Evolutionary conservation across 495 filamentous ascomycete genomes (phyloP).

Genomic region (Venustampulla echinocandica): DNA sequence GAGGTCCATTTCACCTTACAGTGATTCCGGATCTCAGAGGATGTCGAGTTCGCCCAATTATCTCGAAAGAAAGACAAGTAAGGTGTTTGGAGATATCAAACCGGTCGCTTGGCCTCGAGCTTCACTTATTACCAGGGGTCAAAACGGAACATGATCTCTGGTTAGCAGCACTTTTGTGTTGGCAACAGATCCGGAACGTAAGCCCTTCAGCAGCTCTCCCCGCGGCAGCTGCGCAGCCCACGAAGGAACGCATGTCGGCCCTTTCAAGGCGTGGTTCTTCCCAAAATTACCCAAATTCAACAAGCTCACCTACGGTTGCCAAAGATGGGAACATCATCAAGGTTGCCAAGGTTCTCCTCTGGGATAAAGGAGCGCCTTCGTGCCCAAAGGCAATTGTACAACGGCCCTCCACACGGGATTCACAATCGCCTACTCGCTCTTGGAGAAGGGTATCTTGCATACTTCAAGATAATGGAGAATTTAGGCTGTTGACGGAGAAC

Average conservation of each 20-base stretch:
- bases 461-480: conserved; percentile 87
- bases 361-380: conserved; percentile 59
- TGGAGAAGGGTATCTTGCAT: conserved; percentile 91
- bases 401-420: conserved; percentile 17
- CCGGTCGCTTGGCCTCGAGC: conserved; percentile 55
- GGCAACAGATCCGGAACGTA: conserved; percentile 83
- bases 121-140: conserved; percentile 67
- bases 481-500: conserved; percentile 79
- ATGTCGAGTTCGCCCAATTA: conserved; percentile 67
- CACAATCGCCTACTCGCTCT: conserved; percentile 38
- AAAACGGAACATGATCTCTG: conserved; percentile 77
- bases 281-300: conserved; percentile 28
- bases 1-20: conserved; percentile 36
- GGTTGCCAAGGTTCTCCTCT: conserved; percentile 86
- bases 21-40: conserved; percentile 76
- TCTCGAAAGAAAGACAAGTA: conserved; percentile 50
- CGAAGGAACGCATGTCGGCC: conserved; percentile 6
- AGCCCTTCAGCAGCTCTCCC: conserved; percentile 6
- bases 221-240: conserved; percentile 34
- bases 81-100: conserved; percentile 78
- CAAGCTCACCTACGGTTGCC: conserved; percentile 8
- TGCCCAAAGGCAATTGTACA: conserved; percentile 44
- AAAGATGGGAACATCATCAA: conserved; percentile 91
- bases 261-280: conserved; percentile 12
- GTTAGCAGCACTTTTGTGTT: conserved; percentile 88